A percentile compares a stretch with the other conserved stretches of the same genome.
phyloP scores from a whole-genome alignment of 805 yeast species.

The Clavispora carvajalis region DNA sequence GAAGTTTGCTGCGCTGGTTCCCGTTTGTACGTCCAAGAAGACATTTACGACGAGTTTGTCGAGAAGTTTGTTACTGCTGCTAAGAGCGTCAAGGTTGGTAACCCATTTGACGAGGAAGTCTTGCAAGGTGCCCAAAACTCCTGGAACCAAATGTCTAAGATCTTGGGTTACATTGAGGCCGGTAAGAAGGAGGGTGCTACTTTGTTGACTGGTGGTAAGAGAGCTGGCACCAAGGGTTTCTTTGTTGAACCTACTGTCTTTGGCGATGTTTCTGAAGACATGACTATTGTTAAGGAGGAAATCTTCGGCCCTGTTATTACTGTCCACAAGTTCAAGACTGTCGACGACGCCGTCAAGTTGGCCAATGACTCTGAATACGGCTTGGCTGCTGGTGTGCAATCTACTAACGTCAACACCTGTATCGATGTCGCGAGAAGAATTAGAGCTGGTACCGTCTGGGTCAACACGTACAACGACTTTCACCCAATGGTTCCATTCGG shows the following conservation, averaged over 20 bases:
- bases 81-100: constrained; percentile 57
- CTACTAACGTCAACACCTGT: constrained; percentile 69
- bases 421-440: constrained; percentile 68
- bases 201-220: constrained; percentile 72
- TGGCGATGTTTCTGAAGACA: constrained; percentile 69
- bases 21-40: constrained; percentile 82
- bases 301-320: constrained; percentile 94
- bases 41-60: constrained; percentile 72
- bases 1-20: constrained; percentile 96
- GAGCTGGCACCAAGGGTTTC: constrained; percentile 49
- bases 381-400: constrained; percentile 86
- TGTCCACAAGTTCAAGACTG: constrained; percentile 71
- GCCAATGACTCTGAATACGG: constrained; percentile 87
- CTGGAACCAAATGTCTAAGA: constrained; percentile 69
- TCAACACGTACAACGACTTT: constrained; percentile 86
- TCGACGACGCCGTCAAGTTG: constrained; percentile 70
- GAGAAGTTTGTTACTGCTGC: constrained; percentile 57
- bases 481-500: constrained; percentile 89
- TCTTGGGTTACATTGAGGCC: constrained; percentile 66
- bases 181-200: constrained; percentile 86
- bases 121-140: constrained; percentile 94
- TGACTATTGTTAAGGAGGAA: constrained; percentile 80
- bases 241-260: constrained; percentile 80
- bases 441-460: constrained; percentile 88
- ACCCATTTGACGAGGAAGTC: constrained; percentile 72